A percentile compares a stretch with the other conserved stretches of the same genome.
Conservation (phyloP, 1,284 basidiomycete species). For the Volvariella volvacea region DNA sequence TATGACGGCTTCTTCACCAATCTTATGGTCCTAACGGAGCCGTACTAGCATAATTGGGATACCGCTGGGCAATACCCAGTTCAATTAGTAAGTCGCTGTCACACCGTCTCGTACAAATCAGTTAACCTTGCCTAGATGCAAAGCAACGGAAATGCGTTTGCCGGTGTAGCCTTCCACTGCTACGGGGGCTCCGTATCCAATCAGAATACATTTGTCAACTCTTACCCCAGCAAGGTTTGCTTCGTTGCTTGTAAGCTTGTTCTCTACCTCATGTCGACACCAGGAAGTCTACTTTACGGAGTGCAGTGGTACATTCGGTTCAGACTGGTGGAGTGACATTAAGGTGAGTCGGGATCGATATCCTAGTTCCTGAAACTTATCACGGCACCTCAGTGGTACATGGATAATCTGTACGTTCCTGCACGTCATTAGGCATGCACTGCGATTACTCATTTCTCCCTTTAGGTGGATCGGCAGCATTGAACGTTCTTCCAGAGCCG, state of each 20-base stretch:
- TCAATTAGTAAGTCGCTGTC: conserved; percentile 20
- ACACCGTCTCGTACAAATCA: background rate
- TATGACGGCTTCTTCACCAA: too few species aligned
- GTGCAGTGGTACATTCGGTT: conserved; percentile 41
- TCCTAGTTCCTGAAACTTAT: conserved; percentile 3
- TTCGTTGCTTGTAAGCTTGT: background rate
- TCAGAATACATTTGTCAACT: conserved; percentile 35
- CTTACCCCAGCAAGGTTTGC: conserved; percentile 38
- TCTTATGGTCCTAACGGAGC: background rate
- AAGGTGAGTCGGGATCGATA: conserved; percentile 37
- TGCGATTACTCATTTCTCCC: background rate
- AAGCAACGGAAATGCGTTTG: conserved; percentile 33
- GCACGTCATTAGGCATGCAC: background rate
- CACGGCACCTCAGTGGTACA: conserved; percentile 49
- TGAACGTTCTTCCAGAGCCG: conserved; percentile 14
- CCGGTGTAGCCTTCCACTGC: conserved; percentile 49
- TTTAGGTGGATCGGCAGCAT: conserved; percentile 16
- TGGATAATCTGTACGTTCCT: conserved; percentile 57
- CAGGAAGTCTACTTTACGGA: conserved; percentile 40
- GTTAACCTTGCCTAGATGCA: conserved; percentile 24
- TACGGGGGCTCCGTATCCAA: conserved; percentile 38
- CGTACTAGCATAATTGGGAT: conserved; percentile 44
- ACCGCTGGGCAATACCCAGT: conserved; percentile 40
- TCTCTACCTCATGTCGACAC: conserved; percentile 1
- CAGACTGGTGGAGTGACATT: conserved; percentile 76